Conservation (phyloP, 257 asterid species). For the Eustoma russellianum region DNA sequence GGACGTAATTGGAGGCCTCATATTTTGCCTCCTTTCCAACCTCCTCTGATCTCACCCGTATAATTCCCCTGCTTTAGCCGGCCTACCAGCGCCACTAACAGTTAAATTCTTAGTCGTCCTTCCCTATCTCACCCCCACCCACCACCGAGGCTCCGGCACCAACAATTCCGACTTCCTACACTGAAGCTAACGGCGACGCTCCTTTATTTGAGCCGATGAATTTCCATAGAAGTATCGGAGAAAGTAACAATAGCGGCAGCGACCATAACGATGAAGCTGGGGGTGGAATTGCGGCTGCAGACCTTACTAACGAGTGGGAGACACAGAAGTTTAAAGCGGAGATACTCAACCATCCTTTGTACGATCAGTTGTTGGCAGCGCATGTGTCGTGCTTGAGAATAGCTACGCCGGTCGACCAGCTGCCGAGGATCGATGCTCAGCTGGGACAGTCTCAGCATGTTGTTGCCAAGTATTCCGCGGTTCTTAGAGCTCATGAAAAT, state of each 20-base stretch:
- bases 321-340: slow-evolving; percentile 82
- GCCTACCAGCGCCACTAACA: slow-evolving; percentile 11
- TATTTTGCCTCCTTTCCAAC: too few relatives aligned
- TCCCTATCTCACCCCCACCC: not conserved
- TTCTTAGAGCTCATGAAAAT: slow-evolving; percentile 30
- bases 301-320: slow-evolving; percentile 49
- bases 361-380: slow-evolving; percentile 84
- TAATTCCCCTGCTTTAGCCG: slow-evolving; percentile 8
- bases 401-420: slow-evolving; percentile 97
- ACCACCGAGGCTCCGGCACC: slow-evolving; percentile 14
- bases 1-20: too few relatives aligned
- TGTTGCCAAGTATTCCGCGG: slow-evolving; percentile 68
- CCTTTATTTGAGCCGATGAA: slow-evolving; percentile 10
- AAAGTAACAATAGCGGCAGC: slow-evolving; percentile 1
- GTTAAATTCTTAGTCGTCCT: slow-evolving; percentile 18
- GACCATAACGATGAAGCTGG: not conserved
- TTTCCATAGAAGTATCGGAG: slow-evolving; percentile 11
- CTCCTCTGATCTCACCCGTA: too few relatives aligned
- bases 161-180: slow-evolving; percentile 18
- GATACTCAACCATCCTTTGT: slow-evolving; percentile 64
- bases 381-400: slow-evolving; percentile 90
- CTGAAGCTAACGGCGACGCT: slow-evolving; percentile 22
- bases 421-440: slow-evolving; percentile 95
- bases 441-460: slow-evolving; percentile 82
- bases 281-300: not conserved